A percentile compares a stretch with the other conserved stretches of the same genome.
These are phyloP conservation scores for Arthromyces matolae DNA, from an alignment of 768 basidiomycete species.

Conservation along the genomic window DNA sequence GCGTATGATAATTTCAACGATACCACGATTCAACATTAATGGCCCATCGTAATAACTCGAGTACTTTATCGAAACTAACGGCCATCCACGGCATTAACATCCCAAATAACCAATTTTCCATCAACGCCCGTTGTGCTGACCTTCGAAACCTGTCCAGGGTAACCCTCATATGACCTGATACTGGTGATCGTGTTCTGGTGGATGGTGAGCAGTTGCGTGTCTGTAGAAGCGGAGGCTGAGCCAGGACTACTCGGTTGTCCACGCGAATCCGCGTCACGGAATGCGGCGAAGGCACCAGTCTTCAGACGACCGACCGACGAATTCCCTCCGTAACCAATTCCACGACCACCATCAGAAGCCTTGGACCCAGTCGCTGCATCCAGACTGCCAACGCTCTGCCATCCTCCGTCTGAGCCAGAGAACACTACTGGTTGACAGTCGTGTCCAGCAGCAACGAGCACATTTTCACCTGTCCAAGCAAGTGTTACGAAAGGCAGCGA, in stretches of 20 bases:
- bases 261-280: constrained; percentile 86
- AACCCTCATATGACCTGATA: constrained; percentile 69
- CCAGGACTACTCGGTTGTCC: constrained; percentile 41
- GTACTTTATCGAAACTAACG: constrained; percentile 11
- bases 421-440: constrained; percentile 96
- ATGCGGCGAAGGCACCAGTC: constrained; percentile 90
- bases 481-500: constrained; percentile 83
- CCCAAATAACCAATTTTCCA: constrained; percentile 91
- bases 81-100: constrained; percentile 54
- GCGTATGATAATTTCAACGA: constrained; percentile 22
- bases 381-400: constrained; percentile 77
- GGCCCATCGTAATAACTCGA: not conserved
- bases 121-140: constrained; percentile 94
- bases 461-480: constrained; percentile 79
- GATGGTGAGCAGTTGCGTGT: constrained; percentile 82
- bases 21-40: constrained; percentile 25
- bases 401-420: constrained; percentile 69
- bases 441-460: constrained; percentile 90
- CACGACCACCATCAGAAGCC: constrained; percentile 37
- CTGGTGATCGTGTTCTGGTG: constrained; percentile 99
- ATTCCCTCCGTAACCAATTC: constrained; percentile 43
- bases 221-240: constrained; percentile 28
- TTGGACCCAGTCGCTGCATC: constrained; percentile 69
- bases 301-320: constrained; percentile 71
- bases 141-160: constrained; percentile 55